A percentile compares a stretch with the other conserved stretches of the same genome.
phyloP scores from a whole-genome alignment of 1,284 basidiomycete species.

The Ustilago trichophora region DNA sequence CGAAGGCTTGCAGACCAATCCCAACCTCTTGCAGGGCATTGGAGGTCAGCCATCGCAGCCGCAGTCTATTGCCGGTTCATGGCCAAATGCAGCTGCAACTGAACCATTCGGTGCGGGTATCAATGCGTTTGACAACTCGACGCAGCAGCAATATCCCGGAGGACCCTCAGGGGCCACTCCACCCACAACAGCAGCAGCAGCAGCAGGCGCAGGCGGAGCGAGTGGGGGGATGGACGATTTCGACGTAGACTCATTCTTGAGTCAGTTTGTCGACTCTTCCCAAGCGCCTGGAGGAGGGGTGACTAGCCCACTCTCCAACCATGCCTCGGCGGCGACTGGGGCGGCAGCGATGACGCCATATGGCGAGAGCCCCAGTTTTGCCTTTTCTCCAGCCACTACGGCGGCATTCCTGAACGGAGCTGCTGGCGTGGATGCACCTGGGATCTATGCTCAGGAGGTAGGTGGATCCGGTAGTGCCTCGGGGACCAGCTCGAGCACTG shows the following conservation, averaged over 20 bases:
- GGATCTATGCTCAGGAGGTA: slow-evolving; percentile 21
- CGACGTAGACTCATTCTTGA: slow-evolving; percentile 58
- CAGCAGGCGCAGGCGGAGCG: no score
- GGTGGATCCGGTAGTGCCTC: background rate
- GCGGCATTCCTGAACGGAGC: slow-evolving; percentile 37
- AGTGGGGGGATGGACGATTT: slow-evolving; percentile 40
- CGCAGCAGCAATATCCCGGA: no score
- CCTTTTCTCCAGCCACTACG: slow-evolving; percentile 39
- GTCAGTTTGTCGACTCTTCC: slow-evolving; percentile 53
- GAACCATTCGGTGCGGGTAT: slow-evolving; percentile 3
- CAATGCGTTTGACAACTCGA: no score
- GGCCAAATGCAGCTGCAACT: no score
- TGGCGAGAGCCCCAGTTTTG: slow-evolving; percentile 36
- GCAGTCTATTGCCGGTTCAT: no score
- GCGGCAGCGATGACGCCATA: no score
- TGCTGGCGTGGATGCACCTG: background rate
- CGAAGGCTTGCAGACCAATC: slow-evolving; percentile 74
- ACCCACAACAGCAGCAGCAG: no score
- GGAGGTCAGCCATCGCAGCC: no score
- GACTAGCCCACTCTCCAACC: no score
- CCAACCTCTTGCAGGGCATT: slow-evolving; percentile 18
- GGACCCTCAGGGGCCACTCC: slow-evolving; percentile 13
- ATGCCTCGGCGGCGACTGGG: no score
- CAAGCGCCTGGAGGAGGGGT: slow-evolving; percentile 45
- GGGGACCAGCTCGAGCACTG: slow-evolving; percentile 1